Evolutionary conservation across 306 rosid species (phyloP), one percentile per base, ranked within the genome.

Genomic region (Inga laurina): DNA sequence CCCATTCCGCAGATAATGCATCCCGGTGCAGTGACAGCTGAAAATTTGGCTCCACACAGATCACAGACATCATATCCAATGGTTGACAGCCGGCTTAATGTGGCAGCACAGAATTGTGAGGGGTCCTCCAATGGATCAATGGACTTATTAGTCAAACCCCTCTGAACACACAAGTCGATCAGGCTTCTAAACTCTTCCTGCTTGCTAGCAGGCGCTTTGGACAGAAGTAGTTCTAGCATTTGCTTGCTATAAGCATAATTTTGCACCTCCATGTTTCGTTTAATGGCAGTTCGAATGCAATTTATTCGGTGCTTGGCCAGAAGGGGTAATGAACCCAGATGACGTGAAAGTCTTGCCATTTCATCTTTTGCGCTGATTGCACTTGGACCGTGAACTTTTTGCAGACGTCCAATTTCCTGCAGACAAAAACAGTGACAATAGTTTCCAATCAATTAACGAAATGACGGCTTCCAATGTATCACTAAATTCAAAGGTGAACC

Each of bases 1-100:
- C 99, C 99, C 98, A 96, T 94, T 69, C 99, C 99, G 66, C 99
- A 96, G 62, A 94, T 89, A 72, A 91, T 91, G 91, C 99, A 96
- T 85, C 98, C 99, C 13, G 97, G 97, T 24, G 97, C 54, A 15
- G 87, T 57, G 64, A 96, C 92, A 27, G 97, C 97, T 0, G 98
- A 96, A 87, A 96, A 96, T 85, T 94, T 96, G 71, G 99, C 93
- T 45, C 99, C 99, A 44, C 99, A 96, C 51, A 92, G 97, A 88
- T 96, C 98, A 70, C 98, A 96, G n/a, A 96, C 95, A 88, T 96
- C 99, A 75, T 96, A 94, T 57, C 99, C 99, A 52, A 96, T 96
- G 34, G 99, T 94, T 4, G 99, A 92, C 65, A 96, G 85, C 75
- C 99, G 94, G 89, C 99, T 92, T 59, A 94, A 94, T 16, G 99